Base-by-base conservation (phyloP, 2,329 filamentous ascomycete species). In the Helotiales sp. region DNA sequence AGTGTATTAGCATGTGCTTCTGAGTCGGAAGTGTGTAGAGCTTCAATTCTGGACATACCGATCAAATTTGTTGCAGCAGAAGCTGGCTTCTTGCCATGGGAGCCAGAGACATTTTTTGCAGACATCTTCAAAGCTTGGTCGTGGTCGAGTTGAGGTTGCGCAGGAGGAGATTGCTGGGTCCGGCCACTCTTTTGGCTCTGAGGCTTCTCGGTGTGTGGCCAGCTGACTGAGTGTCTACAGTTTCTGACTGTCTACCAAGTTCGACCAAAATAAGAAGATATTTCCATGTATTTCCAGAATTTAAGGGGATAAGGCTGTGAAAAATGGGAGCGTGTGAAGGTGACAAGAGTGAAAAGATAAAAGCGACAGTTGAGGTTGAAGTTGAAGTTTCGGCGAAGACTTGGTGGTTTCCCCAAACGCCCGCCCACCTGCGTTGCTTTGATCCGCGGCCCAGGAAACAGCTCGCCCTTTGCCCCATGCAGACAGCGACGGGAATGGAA, bases 1-100 rank as follows among this genome's bases (percentile, higher is more conserved):
- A 28, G 15, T 30, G 2, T 34, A 49, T 72, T 61, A 73, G 69
- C 60, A 68, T 63, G 43, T 63, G 64, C 45, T 66, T 65, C 63
- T 69, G 43, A 55, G 24, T 65, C 64, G 54, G 49, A 43, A 26
- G 34, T 6, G 28, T 34, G 24, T 22, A 50, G 10, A 11, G 37
- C 26, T 50, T 22, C 7, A 20, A 30, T 65, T 59, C 24, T 52
- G 55, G 43, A 72, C 77, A 75, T 85, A 96, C 93, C 93, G 76
- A 97, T 94, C 76, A 98, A 82, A 81, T 97, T 97, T 57, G 92
- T 94, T 52, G 94, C 94, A 70, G 89, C 92, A 64, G 93, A 93
- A 68, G 94, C 88, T 75, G 92, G 91, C 83, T 91, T 88, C 83
- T 91, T 95, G 82, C 75, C 85, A 75, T 84, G 82, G 70, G 83